These are phyloP conservation scores for Wallacemonas collosoma DNA, from an alignment of 208 protist species.

Conservation along the genomic window DNA sequence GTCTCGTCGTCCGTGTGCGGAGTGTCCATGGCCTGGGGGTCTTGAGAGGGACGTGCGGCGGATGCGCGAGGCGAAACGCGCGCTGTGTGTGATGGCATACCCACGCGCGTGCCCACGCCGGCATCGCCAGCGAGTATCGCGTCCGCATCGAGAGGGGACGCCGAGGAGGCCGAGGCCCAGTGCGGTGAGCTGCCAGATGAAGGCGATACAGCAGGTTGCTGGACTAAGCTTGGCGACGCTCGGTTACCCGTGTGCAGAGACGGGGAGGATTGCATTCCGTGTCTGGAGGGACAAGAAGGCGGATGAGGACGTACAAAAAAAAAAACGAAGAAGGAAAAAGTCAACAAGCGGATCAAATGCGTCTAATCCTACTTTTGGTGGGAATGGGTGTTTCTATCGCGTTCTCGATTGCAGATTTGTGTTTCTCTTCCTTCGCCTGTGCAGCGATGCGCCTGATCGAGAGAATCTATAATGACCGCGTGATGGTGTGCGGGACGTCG, in stretches of 20 bases:
- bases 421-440: no score
- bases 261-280: neutral
- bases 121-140: neutral
- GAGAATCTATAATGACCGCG: no score
- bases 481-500: no score
- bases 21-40: neutral
- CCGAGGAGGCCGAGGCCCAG: slow-evolving; percentile 13
- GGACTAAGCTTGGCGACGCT: neutral
- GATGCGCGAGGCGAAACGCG: neutral
- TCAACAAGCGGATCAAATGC: no score
- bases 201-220: neutral
- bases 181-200: slow-evolving; percentile 10
- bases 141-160: neutral
- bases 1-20: neutral
- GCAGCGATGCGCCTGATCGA: no score
- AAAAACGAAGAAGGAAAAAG: neutral
- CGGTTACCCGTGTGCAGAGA: neutral
- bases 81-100: no score
- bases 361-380: no score
- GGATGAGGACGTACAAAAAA: neutral
- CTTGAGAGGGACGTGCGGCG: neutral
- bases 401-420: no score
- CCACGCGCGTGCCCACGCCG: no score
- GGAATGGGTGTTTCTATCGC: no score
- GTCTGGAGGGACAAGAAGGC: neutral